These are phyloP conservation scores for Calonectria multiphialidica DNA, from an alignment of 2,329 filamentous ascomycete genomes.

Conservation along the genomic window DNA sequence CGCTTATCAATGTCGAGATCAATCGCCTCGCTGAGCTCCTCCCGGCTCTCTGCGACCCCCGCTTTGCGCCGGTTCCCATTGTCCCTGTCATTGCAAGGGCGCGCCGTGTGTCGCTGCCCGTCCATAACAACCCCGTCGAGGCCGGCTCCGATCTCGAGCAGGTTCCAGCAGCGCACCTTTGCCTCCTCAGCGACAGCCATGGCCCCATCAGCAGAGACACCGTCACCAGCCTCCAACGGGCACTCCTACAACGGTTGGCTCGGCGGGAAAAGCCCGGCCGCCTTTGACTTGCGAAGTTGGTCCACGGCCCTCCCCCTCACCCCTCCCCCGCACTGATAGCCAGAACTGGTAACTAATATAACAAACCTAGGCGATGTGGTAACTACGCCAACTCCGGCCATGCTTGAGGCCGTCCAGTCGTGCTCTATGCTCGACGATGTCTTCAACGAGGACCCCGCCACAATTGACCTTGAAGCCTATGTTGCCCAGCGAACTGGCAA, in stretches of 20 bases:
- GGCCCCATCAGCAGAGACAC: conserved; percentile 23
- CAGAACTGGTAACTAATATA: not conserved
- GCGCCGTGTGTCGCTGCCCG: not conserved
- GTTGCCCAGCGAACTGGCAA: conserved; percentile 81
- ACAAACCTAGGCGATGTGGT: conserved; percentile 59
- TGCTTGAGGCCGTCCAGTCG: conserved; percentile 83
- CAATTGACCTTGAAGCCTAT: conserved; percentile 79
- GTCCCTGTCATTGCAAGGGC: not conserved
- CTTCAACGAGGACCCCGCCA: conserved; percentile 83
- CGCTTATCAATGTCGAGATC: conserved; percentile 21
- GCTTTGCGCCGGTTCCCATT: not conserved
- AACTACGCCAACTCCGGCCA: conserved; percentile 82
- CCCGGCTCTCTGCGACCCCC: not conserved
- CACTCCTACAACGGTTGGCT: conserved; percentile 50
- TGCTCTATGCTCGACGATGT: conserved; percentile 88
- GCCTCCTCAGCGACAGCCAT: conserved; percentile 24
- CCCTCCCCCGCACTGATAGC: not conserved
- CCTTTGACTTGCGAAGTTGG: conserved; percentile 56
- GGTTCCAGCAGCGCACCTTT: conserved; percentile 22
- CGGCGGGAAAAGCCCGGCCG: conserved; percentile 52
- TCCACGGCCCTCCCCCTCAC: not conserved
- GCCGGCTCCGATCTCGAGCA: not conserved
- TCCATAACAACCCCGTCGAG: not conserved
- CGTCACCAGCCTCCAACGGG: conserved; percentile 2
- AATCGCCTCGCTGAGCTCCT: not conserved